Base-by-base conservation (phyloP, 495 filamentous ascomycete genomes). In the Penicillium alfredii region DNA sequence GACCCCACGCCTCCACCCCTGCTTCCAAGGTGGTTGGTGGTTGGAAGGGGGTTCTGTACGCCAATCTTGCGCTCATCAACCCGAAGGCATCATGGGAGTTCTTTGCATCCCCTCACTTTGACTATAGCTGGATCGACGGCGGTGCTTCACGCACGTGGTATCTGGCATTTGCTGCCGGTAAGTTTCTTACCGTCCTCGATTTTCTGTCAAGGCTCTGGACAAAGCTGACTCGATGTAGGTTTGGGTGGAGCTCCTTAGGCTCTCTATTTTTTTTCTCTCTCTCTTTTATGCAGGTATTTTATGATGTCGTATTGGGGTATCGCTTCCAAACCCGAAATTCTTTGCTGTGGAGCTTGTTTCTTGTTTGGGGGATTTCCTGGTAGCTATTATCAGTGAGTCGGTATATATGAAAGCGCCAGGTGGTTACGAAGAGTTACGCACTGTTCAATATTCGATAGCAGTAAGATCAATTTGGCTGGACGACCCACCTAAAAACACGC, bases 91-190 rank as follows among this genome's bases (percentile, higher is more conserved):
- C 80, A 3, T 97, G 77, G 69, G 51, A 72, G 0, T 94, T 90
- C 62, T 97, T 98, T 45, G 66, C 69, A 2, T 53, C 74, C 34
- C 33, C 55, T 4, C 58, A 73, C 37, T 95, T 94, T 45, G 63
- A 88, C 53, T 62, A 64, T n/a, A 60, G 51, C 7, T 87, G 77
- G 77, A 61, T 96, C 38, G 93, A 95, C 57, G 86, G 86, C 0
- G 92, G 92, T 7, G 87, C 86, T 4, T 84, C 80, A 49, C 68
- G 80, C 53, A 88, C 86, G 24, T 96, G 89, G 88, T 95, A 90
- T 72, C 55, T 96, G 55, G 83, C 84, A 10, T 86, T 78, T 62
- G 69, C 80, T 41, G 90, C 87, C 30, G 78, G 74, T 67, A 37
- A 55, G 70, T 66, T 30, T 35, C 7, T 9, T 29, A 11, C 14